A percentile compares a stretch with the other conserved stretches of the same genome.
phyloP scores from a whole-genome alignment of 441 rosid species.

The Populus hybrid region DNA sequence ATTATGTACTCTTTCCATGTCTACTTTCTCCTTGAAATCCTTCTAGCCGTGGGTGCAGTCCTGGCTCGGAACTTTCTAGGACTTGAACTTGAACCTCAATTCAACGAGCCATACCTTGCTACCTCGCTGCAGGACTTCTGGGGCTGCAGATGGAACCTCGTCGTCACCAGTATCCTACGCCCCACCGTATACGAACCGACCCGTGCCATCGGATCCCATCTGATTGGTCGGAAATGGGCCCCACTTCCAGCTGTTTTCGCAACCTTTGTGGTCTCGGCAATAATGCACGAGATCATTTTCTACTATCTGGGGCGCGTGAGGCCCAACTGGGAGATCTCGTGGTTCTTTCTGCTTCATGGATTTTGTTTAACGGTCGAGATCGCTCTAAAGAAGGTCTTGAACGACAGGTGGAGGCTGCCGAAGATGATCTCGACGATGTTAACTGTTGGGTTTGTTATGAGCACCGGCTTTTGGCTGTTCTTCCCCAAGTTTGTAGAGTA shows the following conservation, averaged over 20 bases:
- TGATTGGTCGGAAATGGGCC: conserved; percentile 24
- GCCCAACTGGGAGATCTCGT: conserved; percentile 39
- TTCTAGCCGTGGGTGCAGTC: conserved; percentile 17
- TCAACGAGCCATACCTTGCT: conserved; percentile 62
- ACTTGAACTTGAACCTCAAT: conserved; percentile 60
- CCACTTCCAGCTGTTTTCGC: conserved; percentile 23
- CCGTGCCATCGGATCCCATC: conserved; percentile 13
- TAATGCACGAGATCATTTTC: conserved; percentile 43
- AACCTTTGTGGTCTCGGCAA: conserved; percentile 33
- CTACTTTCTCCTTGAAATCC: conserved; percentile 32
- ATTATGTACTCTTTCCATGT: conserved; percentile 34
- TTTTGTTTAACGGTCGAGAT: conserved; percentile 28
- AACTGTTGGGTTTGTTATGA: conserved; percentile 28
- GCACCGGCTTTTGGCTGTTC: conserved; percentile 33
- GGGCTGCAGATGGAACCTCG: conserved; percentile 81
- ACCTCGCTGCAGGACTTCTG: conserved; percentile 88
- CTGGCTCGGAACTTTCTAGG: conserved; percentile 41
- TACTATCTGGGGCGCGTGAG: conserved; percentile 23
- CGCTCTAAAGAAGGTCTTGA: conserved; percentile 16
- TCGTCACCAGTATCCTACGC: conserved; percentile 57
- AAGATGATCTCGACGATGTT: conserved; percentile 7
- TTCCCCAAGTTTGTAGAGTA: conserved; percentile 28
- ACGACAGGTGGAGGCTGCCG: conserved; percentile 11
- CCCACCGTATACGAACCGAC: conserved; percentile 54
- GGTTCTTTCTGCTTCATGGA: conserved; percentile 46